These are phyloP conservation scores for Vitellaria paradoxa DNA, from an alignment of 179 eudicot genomes.

Conservation along the genomic window DNA sequence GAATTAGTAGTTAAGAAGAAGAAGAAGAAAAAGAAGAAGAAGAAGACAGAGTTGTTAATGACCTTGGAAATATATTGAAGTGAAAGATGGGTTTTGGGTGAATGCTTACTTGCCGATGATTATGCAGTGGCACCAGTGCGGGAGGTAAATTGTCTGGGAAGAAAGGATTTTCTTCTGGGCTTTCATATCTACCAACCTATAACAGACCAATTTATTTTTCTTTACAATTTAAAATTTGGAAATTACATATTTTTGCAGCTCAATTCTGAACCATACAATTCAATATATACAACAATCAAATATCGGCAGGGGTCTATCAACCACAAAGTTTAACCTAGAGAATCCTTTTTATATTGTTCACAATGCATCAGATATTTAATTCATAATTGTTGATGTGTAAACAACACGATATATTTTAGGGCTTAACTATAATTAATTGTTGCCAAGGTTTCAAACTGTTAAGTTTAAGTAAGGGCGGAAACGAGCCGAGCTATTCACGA, in stretches of 20 bases:
- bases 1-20: not conserved
- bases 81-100: not conserved
- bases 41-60: too few species aligned
- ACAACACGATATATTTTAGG: too few species aligned
- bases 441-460: not conserved
- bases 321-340: not conserved
- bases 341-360: not conserved
- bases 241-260: not conserved
- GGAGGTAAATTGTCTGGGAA: conserved; percentile 61
- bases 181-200: conserved; percentile 81
- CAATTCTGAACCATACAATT: not conserved
- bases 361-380: not conserved
- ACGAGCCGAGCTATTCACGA: too few species aligned
- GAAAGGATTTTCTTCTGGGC: conserved; percentile 81
- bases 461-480: too few species aligned
- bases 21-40: too few species aligned
- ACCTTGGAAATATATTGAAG: not conserved
- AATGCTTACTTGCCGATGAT: conserved; percentile 37
- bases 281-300: not conserved
- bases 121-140: conserved; percentile 34
- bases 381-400: not conserved
- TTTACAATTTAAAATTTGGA: not conserved
- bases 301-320: not conserved
- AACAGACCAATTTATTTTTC: conserved; percentile 13
- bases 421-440: not conserved